Base-by-base conservation (phyloP, 2,329 filamentous ascomycete genomes). In the Emmonsia crescens region DNA sequence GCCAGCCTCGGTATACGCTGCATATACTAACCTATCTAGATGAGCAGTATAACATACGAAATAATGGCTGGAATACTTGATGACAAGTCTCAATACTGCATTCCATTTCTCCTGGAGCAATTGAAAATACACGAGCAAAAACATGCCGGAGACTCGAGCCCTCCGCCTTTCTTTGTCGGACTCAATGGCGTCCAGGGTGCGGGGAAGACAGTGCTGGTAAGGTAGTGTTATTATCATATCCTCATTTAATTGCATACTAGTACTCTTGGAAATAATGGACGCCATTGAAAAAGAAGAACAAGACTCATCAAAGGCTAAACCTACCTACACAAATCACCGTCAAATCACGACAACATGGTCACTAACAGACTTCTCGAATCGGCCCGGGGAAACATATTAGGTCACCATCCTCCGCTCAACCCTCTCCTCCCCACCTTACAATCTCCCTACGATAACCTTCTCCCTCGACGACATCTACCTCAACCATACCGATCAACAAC, bases 391-490 rank as follows among this genome's bases (percentile, higher is more conserved):
- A 2, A 33, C 8, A 29, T 33, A 57, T 55, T 62, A 82, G 80
- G 80, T 92, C 44, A 81, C 81, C 44, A 80, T 83, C 4, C 82
- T 96, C 51, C 82, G 85, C 66, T 72, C 79, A 24, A 83, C 82
- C 16, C 82, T 93, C 44, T 79, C 82, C 40, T 76, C 77, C 55
- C 73, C 78, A 16, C 82, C 81, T 1, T 79, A 86, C 69, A 80
- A 81, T 24, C 80, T 89, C 29, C 77, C 81, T 62, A 88, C 87
- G 2, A 79, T 89, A 57, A 87, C 91, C 60, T 83, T 90, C 73
- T 92, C 89, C 73, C 87, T 96, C 66, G 92, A 96, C 73, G 91
- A 96, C 76, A 86, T 96, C 68, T 96, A 96, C 76, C 85, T 95
- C 60, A 81, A 84, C 16, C 89, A 89, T 72, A 77, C 79, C 27